Evolutionary conservation across 2,329 filamentous ascomycete species (phyloP).

Genomic region (Venturia effusa): DNA sequence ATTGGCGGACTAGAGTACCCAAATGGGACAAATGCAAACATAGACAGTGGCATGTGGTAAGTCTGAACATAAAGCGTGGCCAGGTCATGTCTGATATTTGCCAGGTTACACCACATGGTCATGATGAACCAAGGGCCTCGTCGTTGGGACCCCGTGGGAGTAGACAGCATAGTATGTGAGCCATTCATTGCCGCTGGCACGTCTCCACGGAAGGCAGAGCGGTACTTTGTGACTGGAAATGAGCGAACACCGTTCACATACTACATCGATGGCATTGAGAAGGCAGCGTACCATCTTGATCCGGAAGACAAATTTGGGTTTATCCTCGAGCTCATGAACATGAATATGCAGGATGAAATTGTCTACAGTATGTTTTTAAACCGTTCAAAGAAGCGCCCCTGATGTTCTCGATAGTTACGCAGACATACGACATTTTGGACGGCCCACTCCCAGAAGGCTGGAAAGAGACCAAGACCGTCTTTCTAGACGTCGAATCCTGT

Average conservation of each 20-base stretch:
- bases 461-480: slow-evolving; percentile 9
- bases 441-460: slow-evolving; percentile 7
- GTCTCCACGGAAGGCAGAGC: background rate
- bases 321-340: slow-evolving; percentile 12
- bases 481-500: slow-evolving; percentile 8
- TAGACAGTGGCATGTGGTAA: slow-evolving; percentile 9
- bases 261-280: slow-evolving; percentile 3
- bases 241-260: slow-evolving; percentile 6
- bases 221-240: slow-evolving; percentile 1
- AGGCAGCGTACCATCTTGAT: slow-evolving; percentile 2
- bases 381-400: background rate
- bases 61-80: background rate
- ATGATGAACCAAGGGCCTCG: slow-evolving; percentile 5
- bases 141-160: slow-evolving; percentile 6
- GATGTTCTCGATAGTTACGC: background rate
- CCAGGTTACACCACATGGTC: slow-evolving; percentile 11
- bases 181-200: background rate
- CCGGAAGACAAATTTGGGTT: slow-evolving; percentile 5
- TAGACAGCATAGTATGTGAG: background rate
- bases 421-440: slow-evolving; percentile 10
- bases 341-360: slow-evolving; percentile 8
- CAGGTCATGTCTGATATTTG: background rate
- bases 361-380: background rate
- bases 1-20: slow-evolving; percentile 4
- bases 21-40: slow-evolving; percentile 7